These are phyloP conservation scores for Blastomyces gilchristii DNA, from an alignment of 2,329 filamentous ascomycete species.

Conservation along the genomic window DNA sequence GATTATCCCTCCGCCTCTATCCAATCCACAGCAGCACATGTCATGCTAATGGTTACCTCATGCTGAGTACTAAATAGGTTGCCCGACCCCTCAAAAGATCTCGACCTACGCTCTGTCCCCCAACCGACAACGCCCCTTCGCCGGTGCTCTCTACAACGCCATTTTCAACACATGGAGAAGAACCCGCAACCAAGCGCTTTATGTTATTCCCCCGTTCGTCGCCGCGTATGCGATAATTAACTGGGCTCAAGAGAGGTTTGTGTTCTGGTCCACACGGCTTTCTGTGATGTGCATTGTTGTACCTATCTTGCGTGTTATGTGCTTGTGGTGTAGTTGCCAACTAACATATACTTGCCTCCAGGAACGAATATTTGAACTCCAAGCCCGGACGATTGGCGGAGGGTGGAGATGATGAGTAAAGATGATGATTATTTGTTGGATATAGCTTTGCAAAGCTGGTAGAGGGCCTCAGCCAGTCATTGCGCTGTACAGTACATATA, in stretches of 20 bases:
- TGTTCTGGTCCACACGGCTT: conserved; percentile 13
- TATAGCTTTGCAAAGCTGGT: background rate
- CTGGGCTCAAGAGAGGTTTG: conserved; percentile 86
- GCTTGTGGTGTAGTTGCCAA: background rate
- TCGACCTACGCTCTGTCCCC: conserved; percentile 64
- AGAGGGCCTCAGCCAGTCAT: conserved; percentile 15
- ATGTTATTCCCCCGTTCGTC: conserved; percentile 70
- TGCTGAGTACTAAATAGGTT: conserved; percentile 2
- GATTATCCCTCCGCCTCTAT: background rate
- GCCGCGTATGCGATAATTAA: conserved; percentile 71
- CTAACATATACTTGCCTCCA: conserved; percentile 17
- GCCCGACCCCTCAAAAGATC: conserved; percentile 43
- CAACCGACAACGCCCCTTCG: conserved; percentile 83
- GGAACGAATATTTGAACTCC: conserved; percentile 43
- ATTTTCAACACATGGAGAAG: conserved; percentile 94
- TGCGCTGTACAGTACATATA: conserved; percentile 28
- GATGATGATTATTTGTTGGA: conserved; percentile 11
- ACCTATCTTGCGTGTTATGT: background rate
- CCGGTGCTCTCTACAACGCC: conserved; percentile 65
- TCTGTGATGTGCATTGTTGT: conserved; percentile 9
- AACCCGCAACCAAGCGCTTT: conserved; percentile 76
- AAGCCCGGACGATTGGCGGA: conserved; percentile 36
- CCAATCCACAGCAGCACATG: background rate
- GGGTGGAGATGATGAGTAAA: conserved; percentile 26
- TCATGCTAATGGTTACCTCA: background rate